A percentile compares a stretch with the other conserved stretches of the same genome.
Conservation (phyloP, 768 basidiomycete species). For the Leccinum incarnatum region DNA sequence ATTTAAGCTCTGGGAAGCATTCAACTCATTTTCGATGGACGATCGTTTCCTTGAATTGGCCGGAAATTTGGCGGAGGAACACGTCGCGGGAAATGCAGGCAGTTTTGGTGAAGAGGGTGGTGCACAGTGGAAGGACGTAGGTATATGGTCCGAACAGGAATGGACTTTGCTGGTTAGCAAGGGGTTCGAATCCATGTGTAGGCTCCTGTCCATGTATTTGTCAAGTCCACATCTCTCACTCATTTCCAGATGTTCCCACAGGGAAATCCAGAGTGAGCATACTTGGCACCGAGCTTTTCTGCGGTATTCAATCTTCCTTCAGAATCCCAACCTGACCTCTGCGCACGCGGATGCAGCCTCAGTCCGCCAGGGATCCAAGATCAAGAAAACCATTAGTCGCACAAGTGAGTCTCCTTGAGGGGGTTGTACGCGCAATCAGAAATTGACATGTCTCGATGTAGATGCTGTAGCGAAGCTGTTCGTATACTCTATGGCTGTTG, state of each 20-base stretch:
- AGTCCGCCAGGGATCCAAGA: conserved; percentile 53
- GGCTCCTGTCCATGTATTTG: conserved; percentile 3
- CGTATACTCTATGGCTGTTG: conserved; percentile 86
- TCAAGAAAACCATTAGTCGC: conserved; percentile 69
- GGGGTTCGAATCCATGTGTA: conserved; percentile 78
- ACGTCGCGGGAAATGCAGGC: conserved; percentile 61
- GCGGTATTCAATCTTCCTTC: conserved; percentile 2
- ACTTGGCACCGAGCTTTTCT: neutral
- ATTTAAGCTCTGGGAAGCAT: conserved; percentile 76
- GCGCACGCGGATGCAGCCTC: conserved; percentile 65
- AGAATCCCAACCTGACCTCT: conserved; percentile 66
- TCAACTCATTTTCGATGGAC: conserved; percentile 71
- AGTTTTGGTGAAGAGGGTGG: conserved; percentile 52
- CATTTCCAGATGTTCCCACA: conserved; percentile 39
- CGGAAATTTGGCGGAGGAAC: conserved; percentile 68
- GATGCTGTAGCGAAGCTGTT: conserved; percentile 81
- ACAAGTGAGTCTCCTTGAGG: conserved; percentile 40
- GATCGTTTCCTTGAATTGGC: conserved; percentile 72
- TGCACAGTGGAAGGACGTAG: conserved; percentile 75
- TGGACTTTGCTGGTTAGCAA: conserved; percentile 84
- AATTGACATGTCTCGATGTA: conserved; percentile 24
- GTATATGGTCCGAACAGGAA: conserved; percentile 83
- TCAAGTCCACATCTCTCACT: conserved; percentile 38
- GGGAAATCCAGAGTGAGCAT: conserved; percentile 58
- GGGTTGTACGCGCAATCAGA: neutral